Conservation (phyloP, 805 yeast species). For the Maudiozyma serrabonitensis region DNA sequence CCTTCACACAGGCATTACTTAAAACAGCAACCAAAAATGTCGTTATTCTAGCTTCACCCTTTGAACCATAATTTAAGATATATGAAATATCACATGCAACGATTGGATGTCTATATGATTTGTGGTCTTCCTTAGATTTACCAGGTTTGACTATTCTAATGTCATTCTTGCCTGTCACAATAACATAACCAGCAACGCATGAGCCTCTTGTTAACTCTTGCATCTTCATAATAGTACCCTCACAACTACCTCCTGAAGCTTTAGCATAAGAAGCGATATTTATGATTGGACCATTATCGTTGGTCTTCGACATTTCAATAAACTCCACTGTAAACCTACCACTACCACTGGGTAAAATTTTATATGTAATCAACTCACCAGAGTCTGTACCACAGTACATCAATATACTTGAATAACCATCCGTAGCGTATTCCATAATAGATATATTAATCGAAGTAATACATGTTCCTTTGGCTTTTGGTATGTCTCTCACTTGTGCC, state of each 20-base stretch:
- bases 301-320: constrained; percentile 39
- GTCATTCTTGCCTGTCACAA: constrained; percentile 48
- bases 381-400: constrained; percentile 65
- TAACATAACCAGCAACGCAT: constrained; percentile 49
- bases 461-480: constrained; percentile 19
- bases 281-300: constrained; percentile 40
- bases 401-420: constrained; percentile 60
- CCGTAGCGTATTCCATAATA: constrained; percentile 57
- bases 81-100: constrained; percentile 44
- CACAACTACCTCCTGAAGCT: constrained; percentile 52
- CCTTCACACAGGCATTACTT: constrained; percentile 38
- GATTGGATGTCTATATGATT: constrained; percentile 41
- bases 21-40: constrained; percentile 39
- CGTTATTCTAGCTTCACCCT: constrained; percentile 30
- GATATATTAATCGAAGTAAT: constrained; percentile 65
- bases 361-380: constrained; percentile 62
- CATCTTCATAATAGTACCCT: constrained; percentile 51
- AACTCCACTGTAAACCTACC: constrained; percentile 54
- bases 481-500: constrained; percentile 24
- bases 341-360: constrained; percentile 49
- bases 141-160: constrained; percentile 54
- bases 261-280: constrained; percentile 50
- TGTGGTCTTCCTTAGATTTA: constrained; percentile 53
- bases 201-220: constrained; percentile 52
- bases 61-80: constrained; percentile 16